Evolutionary conservation across 23 red algal genomes (phyloP).

Genomic region (Cyanidiococcus yangmingshanensis): DNA sequence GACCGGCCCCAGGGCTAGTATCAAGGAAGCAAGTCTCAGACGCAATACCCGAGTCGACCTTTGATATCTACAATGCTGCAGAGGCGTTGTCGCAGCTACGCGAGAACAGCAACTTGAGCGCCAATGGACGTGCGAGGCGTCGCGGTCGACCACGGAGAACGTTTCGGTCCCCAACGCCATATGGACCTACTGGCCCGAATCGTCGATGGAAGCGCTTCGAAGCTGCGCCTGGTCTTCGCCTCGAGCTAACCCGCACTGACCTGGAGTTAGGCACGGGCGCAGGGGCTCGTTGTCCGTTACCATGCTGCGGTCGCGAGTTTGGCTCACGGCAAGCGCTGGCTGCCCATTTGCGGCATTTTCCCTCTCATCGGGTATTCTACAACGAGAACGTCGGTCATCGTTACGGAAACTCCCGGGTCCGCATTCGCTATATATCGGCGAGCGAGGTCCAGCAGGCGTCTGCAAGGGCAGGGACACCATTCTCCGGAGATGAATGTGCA

Average conservation of each 20-base stretch:
- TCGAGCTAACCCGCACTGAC: slow-evolving; percentile 1
- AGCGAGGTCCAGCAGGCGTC: background rate
- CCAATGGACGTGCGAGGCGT: background rate
- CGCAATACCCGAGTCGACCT: too few species aligned
- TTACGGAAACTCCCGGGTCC: slow-evolving; percentile 9
- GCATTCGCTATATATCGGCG: background rate
- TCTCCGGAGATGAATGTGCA: too few species aligned
- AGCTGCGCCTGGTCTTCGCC: background rate
- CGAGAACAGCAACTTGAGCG: background rate
- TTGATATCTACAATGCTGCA: background rate
- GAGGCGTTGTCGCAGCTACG: background rate
- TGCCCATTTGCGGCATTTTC: slow-evolving; percentile 15
- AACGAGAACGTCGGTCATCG: slow-evolving; percentile 20
- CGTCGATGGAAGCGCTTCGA: slow-evolving; percentile 11
- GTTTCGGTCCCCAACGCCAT: background rate
- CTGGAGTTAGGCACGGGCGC: background rate
- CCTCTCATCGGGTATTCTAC: background rate
- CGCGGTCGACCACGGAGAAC: slow-evolving; percentile 1
- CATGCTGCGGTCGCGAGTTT: background rate
- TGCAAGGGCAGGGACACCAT: background rate
- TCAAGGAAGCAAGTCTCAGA: too few species aligned
- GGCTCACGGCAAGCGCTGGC: slow-evolving; percentile 16
- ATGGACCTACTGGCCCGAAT: background rate
- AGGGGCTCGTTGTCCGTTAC: background rate
- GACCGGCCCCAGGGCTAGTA: too few species aligned